Evolutionary conservation across 2,329 filamentous ascomycete species (phyloP), one percentile per base, ranked within the genome.

Genomic region (Penicillium sp.): DNA sequence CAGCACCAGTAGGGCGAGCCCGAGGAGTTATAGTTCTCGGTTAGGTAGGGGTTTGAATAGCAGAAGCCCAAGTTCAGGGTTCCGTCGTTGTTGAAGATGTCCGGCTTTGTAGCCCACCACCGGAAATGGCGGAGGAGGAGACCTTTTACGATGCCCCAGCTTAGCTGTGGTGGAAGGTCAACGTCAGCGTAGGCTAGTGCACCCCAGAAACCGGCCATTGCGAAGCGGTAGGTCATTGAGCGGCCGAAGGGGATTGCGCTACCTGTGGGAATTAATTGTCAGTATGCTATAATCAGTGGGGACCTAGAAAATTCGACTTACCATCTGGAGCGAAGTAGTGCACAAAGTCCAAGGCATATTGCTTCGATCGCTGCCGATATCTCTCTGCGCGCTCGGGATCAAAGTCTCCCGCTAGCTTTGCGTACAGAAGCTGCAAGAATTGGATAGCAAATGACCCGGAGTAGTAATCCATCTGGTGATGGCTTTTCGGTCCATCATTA

Each of bases 401-500:
- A 10, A 76, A 77, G 2, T 88, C 82, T 1, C 81, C 86, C 1
- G 87, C 88, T 1, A 93, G 74, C 61, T 90, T 90, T 31, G 88
- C 84, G 62, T 93, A 93, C 0, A 93, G 78, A 0, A 93, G 82
- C 70, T 93, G 90, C 5, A 92, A 76, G 64, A 90, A 90, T 64
- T 93, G 90, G 55, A 93, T 93, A 1, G 90, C 90, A 69, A 92
- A 93, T 56, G 87, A 90, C 10, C 89, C 90, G 0, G 88, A 91
- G 73, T 93, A 93, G 69, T 93, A 93, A 71, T 93, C 90, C 86
- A 93, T 91, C 73, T 93, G 90, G 56, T 90, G 88, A 56, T 92
- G 90, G 14, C 86, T 86, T 66, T 88, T 86, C 0, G 90, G 90
- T 0, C 90, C 90, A 68, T 93, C 90, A 65, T 92, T 91, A 2